These are phyloP conservation scores for Conringia planisiliqua DNA, from an alignment of 345 rosid species.

Conservation along the genomic window DNA sequence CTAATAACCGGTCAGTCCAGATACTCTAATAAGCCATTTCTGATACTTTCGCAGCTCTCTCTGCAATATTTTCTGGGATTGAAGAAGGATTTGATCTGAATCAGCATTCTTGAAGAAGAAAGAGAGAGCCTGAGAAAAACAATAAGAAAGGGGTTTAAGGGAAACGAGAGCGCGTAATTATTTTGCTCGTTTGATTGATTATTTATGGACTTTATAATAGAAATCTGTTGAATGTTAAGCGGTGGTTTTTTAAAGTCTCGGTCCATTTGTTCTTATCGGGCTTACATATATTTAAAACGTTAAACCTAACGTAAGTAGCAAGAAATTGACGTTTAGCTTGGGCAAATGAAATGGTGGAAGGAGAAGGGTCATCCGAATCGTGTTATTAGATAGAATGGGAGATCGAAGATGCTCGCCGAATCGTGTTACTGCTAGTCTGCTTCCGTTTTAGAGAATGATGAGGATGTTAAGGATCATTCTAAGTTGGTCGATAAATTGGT, in stretches of 20 bases:
- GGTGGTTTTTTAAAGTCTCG: neutral
- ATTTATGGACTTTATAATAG: neutral
- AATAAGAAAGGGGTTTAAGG: neutral
- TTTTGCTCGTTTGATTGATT: neutral
- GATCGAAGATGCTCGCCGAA: slow-evolving; percentile 58
- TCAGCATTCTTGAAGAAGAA: neutral
- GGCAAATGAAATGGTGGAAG: neutral
- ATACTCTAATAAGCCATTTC: no score
- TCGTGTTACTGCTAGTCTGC: slow-evolving; percentile 62
- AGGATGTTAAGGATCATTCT: slow-evolving; percentile 46
- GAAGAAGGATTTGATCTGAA: neutral
- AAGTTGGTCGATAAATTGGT: slow-evolving; percentile 57
- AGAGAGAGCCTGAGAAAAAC: neutral
- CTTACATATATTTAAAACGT: neutral
- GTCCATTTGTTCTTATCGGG: neutral
- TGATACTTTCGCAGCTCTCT: no score
- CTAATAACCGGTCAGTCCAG: no score
- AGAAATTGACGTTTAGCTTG: neutral
- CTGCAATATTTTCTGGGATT: no score
- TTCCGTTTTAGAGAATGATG: slow-evolving; percentile 50
- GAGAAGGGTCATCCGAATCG: no score
- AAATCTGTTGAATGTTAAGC: neutral
- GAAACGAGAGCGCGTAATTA: neutral
- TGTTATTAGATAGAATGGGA: slow-evolving; percentile 77
- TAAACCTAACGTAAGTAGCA: neutral